Base-by-base conservation (phyloP, 768 basidiomycete species). In the Trametes villosa region DNA sequence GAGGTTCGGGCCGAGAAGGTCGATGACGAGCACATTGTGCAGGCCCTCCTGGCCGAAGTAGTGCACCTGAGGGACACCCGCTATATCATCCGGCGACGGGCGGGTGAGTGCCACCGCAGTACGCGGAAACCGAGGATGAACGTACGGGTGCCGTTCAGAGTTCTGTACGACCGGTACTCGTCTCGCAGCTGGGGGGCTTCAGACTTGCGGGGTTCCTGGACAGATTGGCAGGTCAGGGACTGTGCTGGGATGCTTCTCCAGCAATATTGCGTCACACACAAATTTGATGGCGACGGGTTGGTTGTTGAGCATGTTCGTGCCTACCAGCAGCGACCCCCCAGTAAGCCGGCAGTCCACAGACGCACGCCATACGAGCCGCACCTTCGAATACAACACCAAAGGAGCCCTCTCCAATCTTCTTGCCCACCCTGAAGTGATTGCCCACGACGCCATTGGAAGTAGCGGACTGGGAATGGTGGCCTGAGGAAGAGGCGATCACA, bases 401-500 rank as follows among this genome's bases (percentile, higher is more conserved):
- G n/a, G 90, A 92, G 51, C 96, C 96, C 78, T 99, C 96, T 48
- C 96, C 96, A 74, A 98, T 96, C 86, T 98, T 98, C 84, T 96
- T 95, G 51, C 96, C 96, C 52, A 98, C 95, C 64, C 91, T 84
- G 72, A 86, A 92, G 73, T 91, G 86, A 69, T 81, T 86, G 42
- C 91, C 91, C 59, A 92, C 88, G 73, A 92, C 85, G 68, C 89
- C 86, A 74, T 86, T 89, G 31, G 82, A 81, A 29, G 83, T 80
- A 48, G 85, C 77, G 47, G 86, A 81, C 70, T 86, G 84, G 34
- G 69, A 62, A 52, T 84, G 86, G 75, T 89, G 88, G 22, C 78
- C 78, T 45, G 86, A 89, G 60, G 89, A 90, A 40, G 90, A 89
- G 49, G 91, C 86, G 66, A 92, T 88, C 73, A 92, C 88, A 79